A percentile compares a stretch with the other conserved stretches of the same genome.
phyloP scores from a whole-genome alignment of 2,329 filamentous ascomycete species.

The Grosmannia serpens region DNA sequence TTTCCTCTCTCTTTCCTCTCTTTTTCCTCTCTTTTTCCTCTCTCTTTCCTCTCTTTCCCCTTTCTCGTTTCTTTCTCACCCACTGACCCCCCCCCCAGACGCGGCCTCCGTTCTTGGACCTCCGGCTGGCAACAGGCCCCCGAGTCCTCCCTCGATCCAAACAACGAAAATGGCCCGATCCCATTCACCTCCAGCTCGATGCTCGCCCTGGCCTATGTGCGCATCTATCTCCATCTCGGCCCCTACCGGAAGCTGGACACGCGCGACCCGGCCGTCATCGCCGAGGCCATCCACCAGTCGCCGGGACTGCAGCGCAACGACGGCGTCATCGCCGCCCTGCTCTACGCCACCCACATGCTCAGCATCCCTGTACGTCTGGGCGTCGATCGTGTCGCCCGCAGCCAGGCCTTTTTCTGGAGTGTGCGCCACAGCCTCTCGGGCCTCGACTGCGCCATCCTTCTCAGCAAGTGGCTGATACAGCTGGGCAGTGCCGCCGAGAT shows the following conservation, averaged over 20 bases:
- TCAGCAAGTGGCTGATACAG: slow-evolving; percentile 24
- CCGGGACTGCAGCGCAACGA: slow-evolving; percentile 29
- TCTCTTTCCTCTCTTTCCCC: not conserved
- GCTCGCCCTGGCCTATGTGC: slow-evolving; percentile 18
- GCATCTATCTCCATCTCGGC: slow-evolving; percentile 27
- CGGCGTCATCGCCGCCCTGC: slow-evolving; percentile 33
- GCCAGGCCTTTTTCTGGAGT: slow-evolving; percentile 42
- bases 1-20: not conserved
- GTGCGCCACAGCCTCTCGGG: slow-evolving; percentile 43
- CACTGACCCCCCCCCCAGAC: slow-evolving; percentile 17
- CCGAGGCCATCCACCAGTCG: slow-evolving; percentile 29
- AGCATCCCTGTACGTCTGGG: slow-evolving; percentile 42
- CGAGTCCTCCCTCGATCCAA: slow-evolving; percentile 41
- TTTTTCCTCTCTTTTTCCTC: not conserved
- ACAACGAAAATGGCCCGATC: slow-evolving; percentile 38
- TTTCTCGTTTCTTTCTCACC: not conserved
- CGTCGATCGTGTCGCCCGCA: slow-evolving; percentile 38
- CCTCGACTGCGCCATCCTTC: slow-evolving; percentile 34
- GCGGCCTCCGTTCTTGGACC: slow-evolving; percentile 32
- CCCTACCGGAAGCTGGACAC: slow-evolving; percentile 33
- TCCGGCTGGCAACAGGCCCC: slow-evolving; percentile 38
- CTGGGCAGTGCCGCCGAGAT: not conserved
- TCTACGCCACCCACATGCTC: slow-evolving; percentile 41
- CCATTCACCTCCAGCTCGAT: slow-evolving; percentile 33
- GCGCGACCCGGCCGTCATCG: slow-evolving; percentile 33